Percentiles rank a stretch among this genome's conserved stretches.
phyloP scores from a whole-genome alignment of 331 rosid species.

The Rosa hybrid region DNA sequence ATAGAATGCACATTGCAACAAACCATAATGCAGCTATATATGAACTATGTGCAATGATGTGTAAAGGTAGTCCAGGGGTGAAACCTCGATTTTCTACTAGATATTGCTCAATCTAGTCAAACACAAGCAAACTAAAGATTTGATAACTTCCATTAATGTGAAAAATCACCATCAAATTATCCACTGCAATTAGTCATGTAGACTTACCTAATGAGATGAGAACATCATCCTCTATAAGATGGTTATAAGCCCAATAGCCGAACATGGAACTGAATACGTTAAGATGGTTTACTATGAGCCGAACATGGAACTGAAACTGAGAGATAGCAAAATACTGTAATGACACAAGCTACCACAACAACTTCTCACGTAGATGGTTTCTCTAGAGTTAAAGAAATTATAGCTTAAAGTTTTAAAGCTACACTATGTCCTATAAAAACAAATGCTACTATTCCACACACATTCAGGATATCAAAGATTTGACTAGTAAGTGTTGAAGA shows the following conservation, averaged over 20 bases:
- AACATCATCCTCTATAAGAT: slow-evolving; percentile 52
- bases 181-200: slow-evolving; percentile 50
- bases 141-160: slow-evolving; percentile 76
- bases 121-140: slow-evolving; percentile 68
- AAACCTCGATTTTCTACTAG: slow-evolving; percentile 33
- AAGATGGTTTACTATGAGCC: too few relatives aligned
- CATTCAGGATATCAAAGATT: slow-evolving; percentile 48
- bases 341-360: slow-evolving; percentile 40
- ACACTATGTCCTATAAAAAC: slow-evolving; percentile 77
- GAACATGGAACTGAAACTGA: slow-evolving; percentile 47
- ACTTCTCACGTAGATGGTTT: slow-evolving; percentile 72
- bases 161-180: slow-evolving; percentile 62
- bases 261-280: too few relatives aligned
- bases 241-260: slow-evolving; percentile 72
- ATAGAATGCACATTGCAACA: slow-evolving; percentile 53
- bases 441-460: slow-evolving; percentile 66
- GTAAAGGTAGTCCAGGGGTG: slow-evolving; percentile 40
- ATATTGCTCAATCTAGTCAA: slow-evolving; percentile 48
- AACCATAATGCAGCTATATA: slow-evolving; percentile 52
- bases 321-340: slow-evolving; percentile 48
- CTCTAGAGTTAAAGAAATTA: slow-evolving; percentile 59
- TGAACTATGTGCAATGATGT: slow-evolving; percentile 32
- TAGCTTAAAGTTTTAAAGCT: slow-evolving; percentile 65
- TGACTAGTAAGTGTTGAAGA: slow-evolving; percentile 27
- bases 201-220: slow-evolving; percentile 58